These are phyloP conservation scores for Strobilomyces dryophilus DNA, from an alignment of 768 basidiomycete genomes.

Conservation along the genomic window DNA sequence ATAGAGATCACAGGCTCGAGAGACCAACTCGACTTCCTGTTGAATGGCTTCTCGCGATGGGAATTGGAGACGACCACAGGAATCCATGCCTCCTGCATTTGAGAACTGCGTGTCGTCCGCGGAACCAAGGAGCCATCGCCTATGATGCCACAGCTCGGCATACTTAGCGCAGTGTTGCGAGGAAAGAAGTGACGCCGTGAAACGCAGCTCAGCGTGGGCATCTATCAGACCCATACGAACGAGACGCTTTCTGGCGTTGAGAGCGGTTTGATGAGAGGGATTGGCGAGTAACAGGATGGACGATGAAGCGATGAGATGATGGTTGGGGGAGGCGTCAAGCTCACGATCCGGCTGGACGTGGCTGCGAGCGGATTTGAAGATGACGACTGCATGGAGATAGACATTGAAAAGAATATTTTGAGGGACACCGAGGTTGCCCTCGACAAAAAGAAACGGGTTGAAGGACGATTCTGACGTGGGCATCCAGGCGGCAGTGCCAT, in stretches of 20 bases:
- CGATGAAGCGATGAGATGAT: conserved; percentile 32
- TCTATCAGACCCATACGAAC: conserved; percentile 36
- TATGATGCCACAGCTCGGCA: conserved; percentile 66
- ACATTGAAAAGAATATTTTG: conserved; percentile 50
- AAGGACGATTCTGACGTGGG: conserved; percentile 10
- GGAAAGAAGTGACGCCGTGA: conserved; percentile 45
- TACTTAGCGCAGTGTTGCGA: conserved; percentile 58
- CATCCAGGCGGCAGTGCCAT: conserved; percentile 42
- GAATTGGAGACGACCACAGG: conserved; percentile 6
- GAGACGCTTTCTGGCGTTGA: conserved; percentile 57
- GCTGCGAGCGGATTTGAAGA: conserved; percentile 32
- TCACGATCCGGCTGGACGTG: not conserved
- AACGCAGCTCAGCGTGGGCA: conserved; percentile 44
- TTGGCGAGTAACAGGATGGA: conserved; percentile 58
- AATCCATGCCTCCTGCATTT: not conserved
- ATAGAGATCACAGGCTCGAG: conserved; percentile 54
- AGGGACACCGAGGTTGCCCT: conserved; percentile 63
- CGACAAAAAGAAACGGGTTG: conserved; percentile 52
- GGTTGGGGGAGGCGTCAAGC: conserved; percentile 7
- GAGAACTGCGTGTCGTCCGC: conserved; percentile 24
- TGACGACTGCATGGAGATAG: conserved; percentile 42
- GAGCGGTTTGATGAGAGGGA: conserved; percentile 65
- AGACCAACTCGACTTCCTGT: conserved; percentile 46
- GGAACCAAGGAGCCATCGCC: conserved; percentile 55
- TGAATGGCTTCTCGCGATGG: conserved; percentile 34